Evolutionary conservation across 139 green algal species (phyloP).

Genomic region (Auxenochlorella pyrenoidosa): DNA sequence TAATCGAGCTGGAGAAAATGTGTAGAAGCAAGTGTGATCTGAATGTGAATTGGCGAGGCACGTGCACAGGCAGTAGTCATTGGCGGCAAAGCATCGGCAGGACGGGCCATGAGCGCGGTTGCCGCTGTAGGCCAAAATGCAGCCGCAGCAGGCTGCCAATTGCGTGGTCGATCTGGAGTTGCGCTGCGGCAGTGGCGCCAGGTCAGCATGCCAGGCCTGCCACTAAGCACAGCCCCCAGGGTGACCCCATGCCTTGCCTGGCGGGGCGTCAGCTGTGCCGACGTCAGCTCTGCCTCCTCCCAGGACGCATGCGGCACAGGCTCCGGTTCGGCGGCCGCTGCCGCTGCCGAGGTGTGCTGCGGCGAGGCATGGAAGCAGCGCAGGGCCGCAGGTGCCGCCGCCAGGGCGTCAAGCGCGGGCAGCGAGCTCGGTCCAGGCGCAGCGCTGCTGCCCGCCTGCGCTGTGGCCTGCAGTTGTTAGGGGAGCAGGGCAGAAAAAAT

Average conservation of each 20-base stretch:
- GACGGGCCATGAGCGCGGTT: no score
- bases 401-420: background rate
- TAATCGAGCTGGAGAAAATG: no score
- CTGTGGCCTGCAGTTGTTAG: constrained; percentile 2
- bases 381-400: background rate
- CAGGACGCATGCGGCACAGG: constrained; percentile 12
- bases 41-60: no score
- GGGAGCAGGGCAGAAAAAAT: no score
- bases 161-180: no score
- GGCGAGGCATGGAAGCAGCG: background rate
- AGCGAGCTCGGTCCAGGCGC: background rate
- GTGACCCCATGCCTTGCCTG: constrained; percentile 74
- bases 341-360: background rate
- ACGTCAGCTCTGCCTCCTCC: constrained; percentile 20
- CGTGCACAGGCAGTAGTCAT: no score
- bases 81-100: no score
- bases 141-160: no score
- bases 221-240: background rate
- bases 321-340: constrained; percentile 22
- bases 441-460: background rate
- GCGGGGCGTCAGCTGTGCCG: constrained; percentile 30
- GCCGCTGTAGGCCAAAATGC: no score
- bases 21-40: no score
- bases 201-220: no score
- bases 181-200: no score